A percentile compares a stretch with the other conserved stretches of the same genome.
These are phyloP conservation scores for Termitomyces sp. DNA, from an alignment of 768 basidiomycete genomes.

Conservation along the genomic window DNA sequence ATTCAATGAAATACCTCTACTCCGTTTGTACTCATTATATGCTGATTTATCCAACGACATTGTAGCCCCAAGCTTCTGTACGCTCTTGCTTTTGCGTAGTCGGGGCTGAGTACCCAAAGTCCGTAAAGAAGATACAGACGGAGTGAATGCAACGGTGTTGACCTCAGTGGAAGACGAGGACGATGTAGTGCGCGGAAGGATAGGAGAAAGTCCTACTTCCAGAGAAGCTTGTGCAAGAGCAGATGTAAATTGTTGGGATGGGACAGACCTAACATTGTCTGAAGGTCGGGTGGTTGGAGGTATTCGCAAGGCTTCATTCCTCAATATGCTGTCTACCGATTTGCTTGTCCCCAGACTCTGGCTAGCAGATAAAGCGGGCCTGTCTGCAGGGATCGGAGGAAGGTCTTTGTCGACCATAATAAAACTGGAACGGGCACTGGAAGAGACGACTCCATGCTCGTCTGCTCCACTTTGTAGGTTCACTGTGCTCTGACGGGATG, in stretches of 20 bases:
- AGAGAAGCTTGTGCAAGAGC: conserved; percentile 53
- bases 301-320: not conserved
- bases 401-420: conserved; percentile 42
- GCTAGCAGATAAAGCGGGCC: conserved; percentile 1
- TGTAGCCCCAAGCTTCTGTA: conserved; percentile 32
- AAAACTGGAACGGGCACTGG: conserved; percentile 15
- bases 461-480: conserved; percentile 12
- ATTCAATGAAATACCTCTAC: conserved; percentile 56
- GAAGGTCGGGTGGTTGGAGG: not conserved
- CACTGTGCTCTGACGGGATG: conserved; percentile 24
- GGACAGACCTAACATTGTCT: conserved; percentile 3
- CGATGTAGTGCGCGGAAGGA: conserved; percentile 37
- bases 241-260: conserved; percentile 24
- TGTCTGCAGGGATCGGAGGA: conserved; percentile 40
- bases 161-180: conserved; percentile 41
- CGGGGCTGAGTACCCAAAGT: conserved; percentile 10
- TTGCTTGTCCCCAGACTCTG: not conserved
- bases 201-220: conserved; percentile 54
- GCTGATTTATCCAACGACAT: conserved; percentile 16
- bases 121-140: conserved; percentile 16
- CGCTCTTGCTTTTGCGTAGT: conserved; percentile 51
- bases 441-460: conserved; percentile 19
- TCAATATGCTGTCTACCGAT: not conserved
- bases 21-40: conserved; percentile 24
- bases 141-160: conserved; percentile 43